A percentile compares a stretch with the other conserved stretches of the same genome.
Conservation (phyloP, 441 rosid genomes). For the Raphanus hybrid region DNA sequence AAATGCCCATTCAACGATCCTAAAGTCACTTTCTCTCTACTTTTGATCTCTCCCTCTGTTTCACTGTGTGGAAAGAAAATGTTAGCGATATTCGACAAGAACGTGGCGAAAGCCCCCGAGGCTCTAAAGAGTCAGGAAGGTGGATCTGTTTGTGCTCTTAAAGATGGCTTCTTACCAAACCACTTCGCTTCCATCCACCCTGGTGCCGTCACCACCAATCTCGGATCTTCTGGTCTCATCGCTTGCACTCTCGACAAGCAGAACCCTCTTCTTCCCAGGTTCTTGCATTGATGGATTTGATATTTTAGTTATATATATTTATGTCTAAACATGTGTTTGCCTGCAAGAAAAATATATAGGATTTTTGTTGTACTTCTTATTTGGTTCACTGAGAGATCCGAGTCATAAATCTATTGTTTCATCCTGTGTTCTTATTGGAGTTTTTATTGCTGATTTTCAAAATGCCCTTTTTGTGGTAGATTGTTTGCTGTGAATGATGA, state of each 20-base stretch:
- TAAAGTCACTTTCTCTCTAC: conserved; percentile 9
- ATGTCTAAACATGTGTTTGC: background rate
- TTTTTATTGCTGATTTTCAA: background rate
- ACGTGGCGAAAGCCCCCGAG: conserved; percentile 85
- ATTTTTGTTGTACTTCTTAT: background rate
- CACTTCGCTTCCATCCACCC: conserved; percentile 64
- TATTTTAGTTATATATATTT: background rate
- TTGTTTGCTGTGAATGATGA: conserved; percentile 92
- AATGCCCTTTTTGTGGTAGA: conserved; percentile 41
- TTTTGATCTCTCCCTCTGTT: conserved; percentile 17
- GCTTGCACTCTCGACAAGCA: conserved; percentile 74
- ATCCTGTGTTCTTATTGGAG: background rate
- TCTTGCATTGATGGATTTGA: background rate
- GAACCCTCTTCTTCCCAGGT: conserved; percentile 94
- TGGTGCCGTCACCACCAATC: conserved; percentile 65
- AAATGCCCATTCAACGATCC: conserved; percentile 33
- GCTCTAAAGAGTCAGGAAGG: conserved; percentile 67
- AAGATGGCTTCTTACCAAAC: conserved; percentile 67
- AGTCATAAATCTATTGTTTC: background rate
- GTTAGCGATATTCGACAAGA: conserved; percentile 88
- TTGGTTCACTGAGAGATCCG: conserved; percentile 2
- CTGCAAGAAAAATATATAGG: conserved; percentile 14
- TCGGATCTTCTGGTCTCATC: conserved; percentile 76
- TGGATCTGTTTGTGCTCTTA: conserved; percentile 57
- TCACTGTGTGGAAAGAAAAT: conserved; percentile 41